phyloP scores from a whole-genome alignment of 108 stramenopile genomes.

The Fragilaria radians region DNA sequence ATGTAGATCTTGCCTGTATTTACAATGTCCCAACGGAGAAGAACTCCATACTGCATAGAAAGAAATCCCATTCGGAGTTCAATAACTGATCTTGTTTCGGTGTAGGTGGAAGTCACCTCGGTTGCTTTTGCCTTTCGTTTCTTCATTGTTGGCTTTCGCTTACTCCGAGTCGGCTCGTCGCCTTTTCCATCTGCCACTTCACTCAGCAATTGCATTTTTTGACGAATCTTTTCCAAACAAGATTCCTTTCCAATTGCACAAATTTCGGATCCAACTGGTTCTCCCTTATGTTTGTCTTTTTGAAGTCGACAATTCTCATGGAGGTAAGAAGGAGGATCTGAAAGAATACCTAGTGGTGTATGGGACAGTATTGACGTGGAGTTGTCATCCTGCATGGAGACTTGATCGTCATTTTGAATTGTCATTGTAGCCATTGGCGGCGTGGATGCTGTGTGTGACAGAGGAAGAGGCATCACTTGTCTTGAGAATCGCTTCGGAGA shows the following conservation, averaged over 20 bases:
- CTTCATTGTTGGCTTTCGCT: conserved; percentile 20
- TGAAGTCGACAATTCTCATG: conserved; percentile 36
- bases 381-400: neutral
- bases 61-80: conserved; percentile 54
- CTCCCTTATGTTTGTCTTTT: conserved; percentile 59
- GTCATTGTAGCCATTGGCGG: conserved; percentile 23
- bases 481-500: neutral
- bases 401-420: conserved; percentile 5
- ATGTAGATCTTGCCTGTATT: conserved; percentile 29
- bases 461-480: conserved; percentile 3
- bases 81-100: conserved; percentile 50
- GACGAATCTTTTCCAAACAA: conserved; percentile 35
- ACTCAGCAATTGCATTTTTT: conserved; percentile 44
- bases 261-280: conserved; percentile 21
- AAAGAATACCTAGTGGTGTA: conserved; percentile 4
- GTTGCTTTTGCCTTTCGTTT: conserved; percentile 28
- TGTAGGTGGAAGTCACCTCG: neutral
- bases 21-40: conserved; percentile 41
- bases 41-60: conserved; percentile 50
- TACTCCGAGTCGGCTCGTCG: neutral
- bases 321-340: conserved; percentile 22
- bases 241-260: conserved; percentile 26
- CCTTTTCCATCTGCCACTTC: conserved; percentile 25
- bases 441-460: neutral
- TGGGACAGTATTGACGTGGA: neutral